These are phyloP conservation scores for Hirsutella rhossiliensis DNA, from an alignment of 2,329 filamentous ascomycete genomes.

Conservation along the genomic window DNA sequence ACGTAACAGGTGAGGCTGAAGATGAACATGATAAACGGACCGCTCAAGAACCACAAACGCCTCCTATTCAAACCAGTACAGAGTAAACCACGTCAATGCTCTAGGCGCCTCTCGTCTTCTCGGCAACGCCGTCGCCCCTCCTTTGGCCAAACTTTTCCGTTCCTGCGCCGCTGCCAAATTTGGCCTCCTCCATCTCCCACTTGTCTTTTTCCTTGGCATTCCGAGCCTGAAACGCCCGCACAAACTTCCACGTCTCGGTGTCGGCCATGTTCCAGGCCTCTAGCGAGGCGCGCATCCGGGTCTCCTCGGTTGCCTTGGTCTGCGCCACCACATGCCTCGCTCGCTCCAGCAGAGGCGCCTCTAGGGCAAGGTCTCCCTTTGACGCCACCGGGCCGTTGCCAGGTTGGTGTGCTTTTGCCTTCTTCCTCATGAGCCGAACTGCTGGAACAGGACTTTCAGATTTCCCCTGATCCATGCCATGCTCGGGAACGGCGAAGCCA, in stretches of 20 bases:
- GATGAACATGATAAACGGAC: no score
- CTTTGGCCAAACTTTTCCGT: background rate
- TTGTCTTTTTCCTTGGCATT: conserved; percentile 47
- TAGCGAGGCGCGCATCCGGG: conserved; percentile 38
- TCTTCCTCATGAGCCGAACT: conserved; percentile 7
- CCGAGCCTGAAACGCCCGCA: conserved; percentile 54
- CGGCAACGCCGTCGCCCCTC: background rate
- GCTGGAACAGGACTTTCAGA: conserved; percentile 12
- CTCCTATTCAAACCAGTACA: no score
- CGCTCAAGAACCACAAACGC: no score
- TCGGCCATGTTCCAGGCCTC: conserved; percentile 61
- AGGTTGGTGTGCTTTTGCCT: conserved; percentile 15
- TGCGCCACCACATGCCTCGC: conserved; percentile 38
- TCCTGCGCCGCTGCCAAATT: background rate
- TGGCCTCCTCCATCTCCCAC: conserved; percentile 54
- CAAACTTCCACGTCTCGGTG: conserved; percentile 67
- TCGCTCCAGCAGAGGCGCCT: conserved; percentile 38
- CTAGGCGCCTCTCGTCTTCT: no score
- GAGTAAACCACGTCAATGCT: no score
- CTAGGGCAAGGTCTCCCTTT: conserved; percentile 39
- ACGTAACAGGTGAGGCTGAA: no score
- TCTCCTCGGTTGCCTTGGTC: conserved; percentile 29
- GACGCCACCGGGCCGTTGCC: conserved; percentile 37
- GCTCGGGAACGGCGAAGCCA: conserved; percentile 66
- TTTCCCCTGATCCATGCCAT: conserved; percentile 29